Conservation (phyloP, 768 basidiomycete species). For the Russula earlei region DNA sequence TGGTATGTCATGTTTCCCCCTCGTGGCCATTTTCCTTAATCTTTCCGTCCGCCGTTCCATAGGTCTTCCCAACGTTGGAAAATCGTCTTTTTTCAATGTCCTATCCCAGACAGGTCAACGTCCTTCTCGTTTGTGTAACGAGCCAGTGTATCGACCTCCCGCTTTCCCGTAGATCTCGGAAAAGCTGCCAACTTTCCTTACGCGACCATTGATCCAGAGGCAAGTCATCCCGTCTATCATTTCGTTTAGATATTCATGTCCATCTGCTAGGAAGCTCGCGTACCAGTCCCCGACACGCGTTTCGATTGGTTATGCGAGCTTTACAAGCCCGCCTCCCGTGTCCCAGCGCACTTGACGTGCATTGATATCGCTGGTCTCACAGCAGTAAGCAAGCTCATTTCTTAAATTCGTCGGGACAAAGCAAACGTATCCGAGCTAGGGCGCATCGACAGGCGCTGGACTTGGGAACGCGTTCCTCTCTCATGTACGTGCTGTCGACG, state of each 20-base stretch:
- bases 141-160: constrained; percentile 14
- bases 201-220: constrained; percentile 84
- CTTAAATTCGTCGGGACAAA: constrained; percentile 1
- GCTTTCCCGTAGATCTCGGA: constrained; percentile 55
- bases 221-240: constrained; percentile 12
- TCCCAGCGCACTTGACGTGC: constrained; percentile 93
- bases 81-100: constrained; percentile 98
- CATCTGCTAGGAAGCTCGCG: constrained; percentile 62
- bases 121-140: constrained; percentile 14
- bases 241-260: neutral
- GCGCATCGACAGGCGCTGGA: constrained; percentile 96
- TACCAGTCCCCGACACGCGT: constrained; percentile 87
- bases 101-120: constrained; percentile 79
- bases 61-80: constrained; percentile 96
- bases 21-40: constrained; percentile 23
- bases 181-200: constrained; percentile 98
- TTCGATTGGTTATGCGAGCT: constrained; percentile 90
- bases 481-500: constrained; percentile 95
- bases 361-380: constrained; percentile 99
- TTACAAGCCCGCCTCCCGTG: constrained; percentile 81
- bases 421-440: constrained; percentile 33
- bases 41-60: constrained; percentile 7
- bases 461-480: constrained; percentile 97
- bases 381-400: constrained; percentile 44
- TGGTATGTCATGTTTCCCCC: no score